Evolutionary conservation across 73 alveolate species (phyloP).

Genomic region (Paramecium octaurelia): DNA sequence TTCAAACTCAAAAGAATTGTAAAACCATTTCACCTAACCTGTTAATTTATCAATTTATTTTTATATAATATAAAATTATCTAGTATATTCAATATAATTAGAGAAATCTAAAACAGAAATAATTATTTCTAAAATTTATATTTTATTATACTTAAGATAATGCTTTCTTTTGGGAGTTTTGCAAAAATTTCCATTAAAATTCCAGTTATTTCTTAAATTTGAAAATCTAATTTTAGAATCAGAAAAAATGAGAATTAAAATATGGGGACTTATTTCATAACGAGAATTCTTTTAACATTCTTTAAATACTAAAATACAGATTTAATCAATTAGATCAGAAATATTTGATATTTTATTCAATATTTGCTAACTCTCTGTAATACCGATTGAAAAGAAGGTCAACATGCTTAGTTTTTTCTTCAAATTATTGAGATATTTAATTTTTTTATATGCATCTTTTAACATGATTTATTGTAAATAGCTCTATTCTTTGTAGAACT

Average conservation of each 20-base stretch:
- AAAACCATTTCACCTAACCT: neutral
- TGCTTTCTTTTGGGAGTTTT: neutral
- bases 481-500: neutral
- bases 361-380: neutral
- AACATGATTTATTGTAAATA: constrained; percentile 3
- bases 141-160: neutral
- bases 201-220: neutral
- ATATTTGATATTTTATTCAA: neutral
- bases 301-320: neutral
- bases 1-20: neutral
- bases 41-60: neutral
- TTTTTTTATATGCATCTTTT: constrained; percentile 16
- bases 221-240: neutral
- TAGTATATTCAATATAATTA: neutral
- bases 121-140: neutral
- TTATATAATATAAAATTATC: neutral
- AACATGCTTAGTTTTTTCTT: neutral
- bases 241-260: neutral
- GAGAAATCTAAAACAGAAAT: neutral
- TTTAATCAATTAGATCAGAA: neutral
- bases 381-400: neutral
- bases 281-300: neutral
- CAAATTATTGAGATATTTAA: neutral
- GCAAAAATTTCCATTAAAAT: too few species aligned
- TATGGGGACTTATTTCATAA: neutral